A percentile compares a stretch with the other conserved stretches of the same genome.
Conservation (phyloP, 306 rosid genomes). For the Datisca glomerata region DNA sequence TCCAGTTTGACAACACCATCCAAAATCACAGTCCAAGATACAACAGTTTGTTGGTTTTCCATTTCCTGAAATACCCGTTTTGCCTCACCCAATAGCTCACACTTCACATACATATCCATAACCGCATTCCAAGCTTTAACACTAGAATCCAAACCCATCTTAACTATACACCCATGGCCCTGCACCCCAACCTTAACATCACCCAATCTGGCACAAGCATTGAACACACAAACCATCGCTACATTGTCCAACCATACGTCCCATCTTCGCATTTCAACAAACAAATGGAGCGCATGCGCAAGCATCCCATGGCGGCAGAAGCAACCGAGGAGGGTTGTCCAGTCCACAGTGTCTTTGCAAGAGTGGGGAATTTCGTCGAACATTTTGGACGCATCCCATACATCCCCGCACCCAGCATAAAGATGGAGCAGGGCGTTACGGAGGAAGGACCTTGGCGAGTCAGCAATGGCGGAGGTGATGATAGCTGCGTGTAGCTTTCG, state of each 20-base stretch:
- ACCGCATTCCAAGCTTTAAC: conserved; percentile 42
- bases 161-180: conserved; percentile 32
- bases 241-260: conserved; percentile 30
- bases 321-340: conserved; percentile 48
- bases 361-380: conserved; percentile 52
- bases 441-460: conserved; percentile 36
- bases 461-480: conserved; percentile 31
- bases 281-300: conserved; percentile 24
- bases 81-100: conserved; percentile 35
- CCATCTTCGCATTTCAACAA: conserved; percentile 32
- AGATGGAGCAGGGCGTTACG: conserved; percentile 51
- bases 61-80: conserved; percentile 41
- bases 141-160: conserved; percentile 26
- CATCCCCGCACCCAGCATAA: conserved; percentile 10
- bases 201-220: conserved; percentile 33
- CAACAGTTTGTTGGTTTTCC: conserved; percentile 39
- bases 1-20: conserved; percentile 48
- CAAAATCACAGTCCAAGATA: conserved; percentile 69
- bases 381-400: conserved; percentile 21
- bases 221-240: conserved; percentile 31
- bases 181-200: conserved; percentile 25
- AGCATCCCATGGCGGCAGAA: conserved; percentile 22
- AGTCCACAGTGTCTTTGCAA: conserved; percentile 54
- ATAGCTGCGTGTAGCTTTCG: conserved; percentile 51
- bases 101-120: conserved; percentile 64